Percentiles rank a stretch among this genome's conserved stretches.
These are phyloP conservation scores for Exophiala viscosa DNA, from an alignment of 2,329 filamentous ascomycete genomes.

Conservation along the genomic window DNA sequence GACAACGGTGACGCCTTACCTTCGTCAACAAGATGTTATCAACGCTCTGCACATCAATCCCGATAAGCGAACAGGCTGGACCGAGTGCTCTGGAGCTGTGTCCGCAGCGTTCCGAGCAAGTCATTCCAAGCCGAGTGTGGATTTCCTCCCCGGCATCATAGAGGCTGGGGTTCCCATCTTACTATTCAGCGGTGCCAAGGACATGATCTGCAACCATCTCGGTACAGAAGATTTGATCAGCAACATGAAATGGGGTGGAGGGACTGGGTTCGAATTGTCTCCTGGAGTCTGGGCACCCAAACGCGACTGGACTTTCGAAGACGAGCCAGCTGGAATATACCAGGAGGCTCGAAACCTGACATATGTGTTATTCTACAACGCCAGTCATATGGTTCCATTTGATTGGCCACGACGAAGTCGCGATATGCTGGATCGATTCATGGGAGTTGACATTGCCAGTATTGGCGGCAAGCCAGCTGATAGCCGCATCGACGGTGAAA, in stretches of 20 bases:
- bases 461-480: conserved; percentile 79
- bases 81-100: conserved; percentile 81
- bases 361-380: conserved; percentile 92
- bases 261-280: conserved; percentile 81
- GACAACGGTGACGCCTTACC: conserved; percentile 70
- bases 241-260: conserved; percentile 87
- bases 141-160: conserved; percentile 73
- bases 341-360: conserved; percentile 93
- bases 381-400: conserved; percentile 97
- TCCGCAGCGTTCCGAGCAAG: conserved; percentile 64
- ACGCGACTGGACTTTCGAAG: conserved; percentile 90
- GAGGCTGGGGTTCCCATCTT: conserved; percentile 69
- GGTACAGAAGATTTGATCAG: conserved; percentile 89
- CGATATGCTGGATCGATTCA: conserved; percentile 97
- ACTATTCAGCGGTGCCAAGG: conserved; percentile 88
- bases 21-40: conserved; percentile 75
- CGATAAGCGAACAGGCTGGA: conserved; percentile 83
- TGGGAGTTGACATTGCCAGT: conserved; percentile 83
- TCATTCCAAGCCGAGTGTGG: conserved; percentile 69
- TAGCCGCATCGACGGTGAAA: conserved; percentile 79
- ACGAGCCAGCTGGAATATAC: conserved; percentile 81
- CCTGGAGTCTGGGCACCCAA: conserved; percentile 89
- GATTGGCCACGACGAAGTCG: conserved; percentile 80
- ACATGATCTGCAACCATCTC: conserved; percentile 95
- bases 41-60: conserved; percentile 75